These are phyloP conservation scores for Apium graveolens DNA, from an alignment of 129 eudicot genomes.

Conservation along the genomic window DNA sequence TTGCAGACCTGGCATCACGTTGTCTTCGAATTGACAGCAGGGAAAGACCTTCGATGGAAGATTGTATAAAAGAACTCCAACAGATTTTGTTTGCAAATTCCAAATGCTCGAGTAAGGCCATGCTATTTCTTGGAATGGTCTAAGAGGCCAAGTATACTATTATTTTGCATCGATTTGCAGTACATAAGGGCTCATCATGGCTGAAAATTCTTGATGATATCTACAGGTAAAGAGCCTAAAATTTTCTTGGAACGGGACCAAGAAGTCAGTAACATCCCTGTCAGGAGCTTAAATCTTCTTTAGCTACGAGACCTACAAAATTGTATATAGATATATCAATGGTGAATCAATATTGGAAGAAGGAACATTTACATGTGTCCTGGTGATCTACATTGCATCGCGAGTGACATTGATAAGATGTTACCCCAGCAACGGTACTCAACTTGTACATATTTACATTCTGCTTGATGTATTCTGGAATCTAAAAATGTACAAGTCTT, in stretches of 20 bases:
- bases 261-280: neutral
- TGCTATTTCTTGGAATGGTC: slow-evolving; percentile 77
- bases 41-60: slow-evolving; percentile 92
- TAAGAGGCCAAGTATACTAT: slow-evolving; percentile 19
- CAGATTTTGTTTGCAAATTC: slow-evolving; percentile 57
- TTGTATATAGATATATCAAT: neutral
- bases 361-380: neutral
- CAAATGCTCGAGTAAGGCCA: slow-evolving; percentile 75
- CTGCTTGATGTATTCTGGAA: slow-evolving; percentile 2
- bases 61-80: slow-evolving; percentile 86
- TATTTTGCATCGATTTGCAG: slow-evolving; percentile 1
- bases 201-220: slow-evolving; percentile 8
- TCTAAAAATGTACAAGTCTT: neutral
- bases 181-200: neutral
- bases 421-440: neutral
- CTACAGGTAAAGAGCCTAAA: slow-evolving; percentile 5
- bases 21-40: slow-evolving; percentile 77
- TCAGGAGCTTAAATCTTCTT: neutral
- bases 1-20: slow-evolving; percentile 90
- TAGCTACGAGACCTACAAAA: neutral
- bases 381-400: neutral
- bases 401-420: neutral
- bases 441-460: slow-evolving; percentile 2
- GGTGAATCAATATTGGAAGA: neutral
- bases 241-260: neutral